These are phyloP conservation scores for Hordeum vulgare DNA, from an alignment of 176 grass and related monocot genomes.

Conservation along the genomic window MorexV3_pseudomolecules_assembly NC_058519.1:480306041-480306540, in stretches of 20 bases:
- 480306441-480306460: constrained; percentile 19
- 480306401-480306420: constrained; percentile 16
- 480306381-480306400: not conserved
- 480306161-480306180: not conserved
- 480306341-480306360: not conserved
- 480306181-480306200: not conserved
- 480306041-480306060: too few species aligned
- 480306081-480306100: too few species aligned
- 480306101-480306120: too few species aligned
- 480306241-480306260: not conserved
- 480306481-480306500: constrained; percentile 20
- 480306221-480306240: not conserved
- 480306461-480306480: constrained; percentile 27
- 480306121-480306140: too few species aligned
- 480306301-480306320: too few species aligned
- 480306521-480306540: not conserved
- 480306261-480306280: not conserved
- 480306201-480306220: not conserved
- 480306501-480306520: not conserved
- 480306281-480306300: not conserved
- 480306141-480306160: too few species aligned
- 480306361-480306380: not conserved
- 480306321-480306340: not conserved
- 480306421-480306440: not conserved
- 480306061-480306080: too few species aligned